Evolutionary conservation across 1,139 yeast species (phyloP).

Genomic region (Kluyveromyces sp.): DNA sequence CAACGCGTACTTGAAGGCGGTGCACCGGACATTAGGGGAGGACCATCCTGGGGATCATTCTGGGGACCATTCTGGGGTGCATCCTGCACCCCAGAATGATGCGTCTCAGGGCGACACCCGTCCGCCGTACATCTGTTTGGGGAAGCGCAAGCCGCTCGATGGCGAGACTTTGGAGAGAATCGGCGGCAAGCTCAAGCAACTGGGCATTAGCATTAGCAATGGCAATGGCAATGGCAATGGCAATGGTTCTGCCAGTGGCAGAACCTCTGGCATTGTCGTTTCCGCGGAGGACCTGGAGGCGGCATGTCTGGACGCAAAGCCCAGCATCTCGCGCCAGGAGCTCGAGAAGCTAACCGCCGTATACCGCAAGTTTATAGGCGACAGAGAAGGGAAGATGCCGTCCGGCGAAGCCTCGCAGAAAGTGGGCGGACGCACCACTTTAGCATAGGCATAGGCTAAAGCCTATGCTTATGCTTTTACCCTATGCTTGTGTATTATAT

Average conservation of each 20-base stretch:
- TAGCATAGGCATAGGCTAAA: slow-evolving; percentile 33
- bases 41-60: not conserved
- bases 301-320: slow-evolving; percentile 71
- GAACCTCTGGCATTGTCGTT: slow-evolving; percentile 21
- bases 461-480: too few relatives aligned
- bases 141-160: too few relatives aligned
- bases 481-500: too few relatives aligned
- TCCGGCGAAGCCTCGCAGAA: slow-evolving; percentile 76
- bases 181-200: too few relatives aligned
- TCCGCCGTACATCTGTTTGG: too few relatives aligned
- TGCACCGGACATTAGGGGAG: slow-evolving; percentile 60
- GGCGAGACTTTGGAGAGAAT: too few relatives aligned
- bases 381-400: slow-evolving; percentile 84
- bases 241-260: too few relatives aligned
- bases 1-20: slow-evolving; percentile 86
- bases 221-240: too few relatives aligned
- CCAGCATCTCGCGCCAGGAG: slow-evolving; percentile 76
- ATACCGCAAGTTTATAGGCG: slow-evolving; percentile 67
- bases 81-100: too few relatives aligned
- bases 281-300: slow-evolving; percentile 48
- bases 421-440: slow-evolving; percentile 76
- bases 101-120: too few relatives aligned
- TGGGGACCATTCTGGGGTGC: too few relatives aligned
- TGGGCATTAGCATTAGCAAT: too few relatives aligned
- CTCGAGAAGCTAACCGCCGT: slow-evolving; percentile 52